Evolutionary conservation across 2,329 filamentous ascomycete genomes (phyloP), one percentile per base, ranked within the genome.

Genomic region (Zymoseptoria ardabiliae): DNA sequence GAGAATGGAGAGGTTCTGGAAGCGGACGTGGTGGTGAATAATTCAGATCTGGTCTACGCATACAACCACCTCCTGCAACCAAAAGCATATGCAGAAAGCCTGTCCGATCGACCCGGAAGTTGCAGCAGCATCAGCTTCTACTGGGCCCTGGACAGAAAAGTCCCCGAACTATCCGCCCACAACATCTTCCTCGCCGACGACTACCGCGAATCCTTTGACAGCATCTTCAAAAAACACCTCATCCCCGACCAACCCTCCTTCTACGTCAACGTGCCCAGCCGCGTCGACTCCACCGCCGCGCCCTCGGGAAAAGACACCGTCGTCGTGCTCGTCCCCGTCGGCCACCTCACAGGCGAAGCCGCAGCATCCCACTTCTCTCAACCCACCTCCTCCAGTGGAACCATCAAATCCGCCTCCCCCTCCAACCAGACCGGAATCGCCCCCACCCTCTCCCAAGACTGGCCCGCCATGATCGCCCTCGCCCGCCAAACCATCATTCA

Each of bases 71-170:
- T 91, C 3, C 81, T 91, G 1, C 51, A 53, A 53, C 54, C 53
- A 3, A 65, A 64, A 21, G 73, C 77, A 4, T 78, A 79, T 41
- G 69, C 73, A 1, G 75, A 76, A 55, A 75, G 74, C 3, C 73
- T 83, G 30, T 69, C 72, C 58, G 78, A 79, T 59, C 76, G 81
- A 4, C 76, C 81, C 11, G 81, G 84, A 1, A 89, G 85, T 0
- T 90, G 87, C 74, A 88, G 84, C 63, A 87, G 85, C 59, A 88
- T 91, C 65, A 89, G 85, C 4, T 91, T 91, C 74, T 91, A 90
- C 77, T 91, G 87, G 87, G 82, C 83, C 2, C 78, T 90, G 20
- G 78, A 83, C 60, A 76, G 78, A 55, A 78, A 80, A 55, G 75
- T 90, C 1, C 82, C 83, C 0, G 81, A 88, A 71, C 79, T 91